Evolutionary conservation across 805 yeast species (phyloP), one percentile per base, ranked within the genome.

Genomic region (Metschnikowia santaceciliae): DNA sequence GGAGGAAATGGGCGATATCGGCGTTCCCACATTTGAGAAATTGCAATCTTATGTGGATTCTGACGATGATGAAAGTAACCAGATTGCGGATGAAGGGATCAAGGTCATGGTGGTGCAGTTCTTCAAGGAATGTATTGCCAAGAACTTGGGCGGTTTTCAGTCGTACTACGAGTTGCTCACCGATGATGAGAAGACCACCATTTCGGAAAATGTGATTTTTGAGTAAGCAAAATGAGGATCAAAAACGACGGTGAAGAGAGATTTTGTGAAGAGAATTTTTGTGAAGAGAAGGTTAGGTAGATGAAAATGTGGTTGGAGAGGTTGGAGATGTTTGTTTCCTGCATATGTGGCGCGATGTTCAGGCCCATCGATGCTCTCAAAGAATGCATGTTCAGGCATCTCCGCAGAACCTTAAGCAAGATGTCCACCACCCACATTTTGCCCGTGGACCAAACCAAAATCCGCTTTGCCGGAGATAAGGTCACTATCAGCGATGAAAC

Each of bases 1-100:
- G 91, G 94, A 88, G 59, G 94, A 86, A 58, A 70, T 84, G 53
- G 90, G 85, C 14, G 88, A 82, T 46, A 69, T 81, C 40, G 87
- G 84, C 1, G 80, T 76, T 1, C 80, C 87, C 3, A 79, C 81
- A 44, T 85, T 75, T 61, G 87, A 83, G 22, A 84, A 83, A 52
- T 63, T 87, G 48, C 77, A 81, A 58, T 75, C 80, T 4, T 86
- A 80, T 56, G 79, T 82, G 5, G 79, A 73, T 35, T 73, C 74
- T 2, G 72, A 65, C 13, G 73, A 62, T 6, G 68, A 62, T n/a
- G 66, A 63, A 14, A 69, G 65, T 2, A 63, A 62, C 8, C 59
- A 59, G 42, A 57, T 62, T 1, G 62, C 64, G 1, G 76, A 72
- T 50, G 69, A 66, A 22, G 65, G 72, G 5, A 61, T 70, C 42